Evolutionary conservation across 164 flowering plant species (phyloP), one percentile per base, ranked within the genome.

Genomic region (Aristolochia fimbriata): DNA sequence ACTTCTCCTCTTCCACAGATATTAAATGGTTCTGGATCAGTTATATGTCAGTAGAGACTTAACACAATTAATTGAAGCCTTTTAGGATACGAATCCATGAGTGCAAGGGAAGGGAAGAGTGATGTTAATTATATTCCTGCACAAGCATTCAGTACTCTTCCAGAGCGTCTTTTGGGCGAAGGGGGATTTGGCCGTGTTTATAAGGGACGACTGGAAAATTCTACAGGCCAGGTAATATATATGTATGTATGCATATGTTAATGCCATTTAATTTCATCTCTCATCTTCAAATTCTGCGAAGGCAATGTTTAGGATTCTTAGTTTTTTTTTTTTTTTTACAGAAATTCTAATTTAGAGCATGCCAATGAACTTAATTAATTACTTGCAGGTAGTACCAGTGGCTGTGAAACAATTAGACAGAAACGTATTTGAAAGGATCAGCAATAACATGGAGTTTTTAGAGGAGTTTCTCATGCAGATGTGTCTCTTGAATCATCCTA

Each of bases 181-280:
- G 79, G 79, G 17, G 79, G 79, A 65, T 76, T 76, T 53, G 79
- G 79, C 11, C 70, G 68, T 62, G 79, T 76, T 65, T 76, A 76
- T 60, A 72, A 68, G 55, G 79, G 79, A 2, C 63, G 58, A 19
- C 50, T 76, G 24, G 74, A 72, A 61, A 72, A 5, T 17, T 4
- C 33, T 55, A n/a, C n/a, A n/a, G n/a, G n/a, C n/a, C n/a, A n/a
- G n/a, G n/a, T n/a, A n/a, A n/a, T n/a, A n/a, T n/a, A n/a, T n/a
- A n/a, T n/a, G n/a, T n/a, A n/a, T n/a, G n/a, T n/a, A n/a, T n/a
- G n/a, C n/a, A n/a, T n/a, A n/a, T n/a, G n/a, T n/a, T n/a, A n/a
- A n/a, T n/a, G n/a, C n/a, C n/a, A n/a, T n/a, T n/a, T n/a, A n/a
- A n/a, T n/a, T n/a, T n/a, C n/a, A n/a, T n/a, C n/a, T n/a, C n/a